Evolutionary conservation across 805 yeast genomes (phyloP).

Genomic region (Kregervanrija fluxuum): DNA sequence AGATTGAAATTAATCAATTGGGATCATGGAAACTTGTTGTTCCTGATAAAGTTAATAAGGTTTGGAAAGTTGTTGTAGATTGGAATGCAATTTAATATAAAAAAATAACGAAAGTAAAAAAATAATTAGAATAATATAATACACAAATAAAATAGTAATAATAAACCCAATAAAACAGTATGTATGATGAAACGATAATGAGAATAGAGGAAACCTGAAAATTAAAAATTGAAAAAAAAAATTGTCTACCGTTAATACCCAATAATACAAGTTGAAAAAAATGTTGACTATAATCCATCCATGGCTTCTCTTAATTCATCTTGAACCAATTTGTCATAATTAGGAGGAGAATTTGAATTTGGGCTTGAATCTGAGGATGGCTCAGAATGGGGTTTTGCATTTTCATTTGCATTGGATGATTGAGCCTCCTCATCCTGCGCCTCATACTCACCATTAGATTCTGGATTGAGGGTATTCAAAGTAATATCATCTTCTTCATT

Average conservation of each 20-base stretch:
- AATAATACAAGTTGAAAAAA: neutral
- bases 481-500: conserved; percentile 16
- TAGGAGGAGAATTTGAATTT: conserved; percentile 9
- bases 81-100: conserved; percentile 43
- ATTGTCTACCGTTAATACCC: no score
- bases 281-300: conserved; percentile 4
- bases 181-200: neutral
- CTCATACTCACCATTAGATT: conserved; percentile 2
- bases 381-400: no score
- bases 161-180: no score
- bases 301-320: conserved; percentile 13
- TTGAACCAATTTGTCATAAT: conserved; percentile 11
- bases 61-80: conserved; percentile 88
- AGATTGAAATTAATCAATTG: conserved; percentile 54
- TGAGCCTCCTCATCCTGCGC: neutral
- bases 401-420: no score
- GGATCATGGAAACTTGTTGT: conserved; percentile 85
- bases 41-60: conserved; percentile 64
- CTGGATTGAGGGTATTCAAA: conserved; percentile 14
- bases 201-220: neutral
- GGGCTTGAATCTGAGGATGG: no score
- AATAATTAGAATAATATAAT: neutral
- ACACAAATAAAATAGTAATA: neutral
- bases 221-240: neutral
- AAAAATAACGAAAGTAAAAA: neutral